Evolutionary conservation across 2,329 filamentous ascomycete genomes (phyloP), one percentile per base, ranked within the genome.

Genomic region (Bipolaris oryzae): DNA sequence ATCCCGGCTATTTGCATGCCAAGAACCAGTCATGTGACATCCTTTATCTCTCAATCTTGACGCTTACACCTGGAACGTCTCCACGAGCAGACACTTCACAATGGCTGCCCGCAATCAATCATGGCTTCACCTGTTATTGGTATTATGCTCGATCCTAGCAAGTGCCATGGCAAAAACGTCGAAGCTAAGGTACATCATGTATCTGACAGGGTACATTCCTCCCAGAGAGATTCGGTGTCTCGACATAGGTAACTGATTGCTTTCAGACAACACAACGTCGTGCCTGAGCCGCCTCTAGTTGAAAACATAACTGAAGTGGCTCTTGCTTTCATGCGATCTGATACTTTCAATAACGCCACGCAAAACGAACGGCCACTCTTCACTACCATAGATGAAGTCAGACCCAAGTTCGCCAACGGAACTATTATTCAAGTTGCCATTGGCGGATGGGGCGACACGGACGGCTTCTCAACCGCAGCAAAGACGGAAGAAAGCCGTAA

Each of bases 381-480:
- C 34, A 72, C 69, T 1, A 62, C 63, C 0, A 56, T 74, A 2
- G 55, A 63, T 10, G 59, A 66, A n/a, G 62, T 64, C 1, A 60
- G 70, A 3, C 33, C 76, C 1, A 76, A 83, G 15, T 89, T 89
- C 48, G 44, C 65, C 0, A 6, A 39, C 7, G 51, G 42, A 0
- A 62, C 60, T 1, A 39, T 45, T 2, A 37, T 65, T 5, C 58
- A 87, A 86, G 79, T 92, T 18, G 88, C 89, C 7, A 86, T 92
- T 61, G 89, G 89, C 11, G 89, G 89, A 47, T 92, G 89, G 89
- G 88, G 88, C 0, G 86, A 91, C 55, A 87, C 83, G 0, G 73
- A 75, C 3, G 88, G 87, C 0, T 92, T 90, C 63, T 82, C 84
- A 0, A 72, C 47, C 0, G 89, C 83, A 0, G 85, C 87, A 1